Evolutionary conservation across 768 basidiomycete genomes (phyloP).

Genomic region (Clathrus columnatus): DNA sequence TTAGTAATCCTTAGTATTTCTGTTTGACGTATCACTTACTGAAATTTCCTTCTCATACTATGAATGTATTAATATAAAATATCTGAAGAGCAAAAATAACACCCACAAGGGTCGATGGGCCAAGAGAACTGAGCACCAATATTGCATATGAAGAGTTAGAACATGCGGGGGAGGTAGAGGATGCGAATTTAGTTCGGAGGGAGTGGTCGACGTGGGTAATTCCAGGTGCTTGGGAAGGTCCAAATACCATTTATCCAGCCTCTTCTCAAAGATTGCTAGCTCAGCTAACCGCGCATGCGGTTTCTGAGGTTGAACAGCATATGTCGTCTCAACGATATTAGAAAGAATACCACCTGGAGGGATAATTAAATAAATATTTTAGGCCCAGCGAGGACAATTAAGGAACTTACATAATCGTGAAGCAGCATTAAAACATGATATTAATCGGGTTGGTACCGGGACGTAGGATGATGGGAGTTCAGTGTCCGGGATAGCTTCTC

Average conservation of each 20-base stretch:
- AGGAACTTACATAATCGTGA: slow-evolving; percentile 47
- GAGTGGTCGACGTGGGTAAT: slow-evolving; percentile 48
- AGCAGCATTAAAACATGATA: slow-evolving; percentile 48
- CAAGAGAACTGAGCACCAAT: slow-evolving; percentile 67
- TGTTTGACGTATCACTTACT: slow-evolving; percentile 31
- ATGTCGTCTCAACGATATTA: slow-evolving; percentile 55
- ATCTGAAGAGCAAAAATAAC: background rate
- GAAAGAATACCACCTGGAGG: slow-evolving; percentile 55
- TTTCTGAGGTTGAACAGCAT: slow-evolving; percentile 52
- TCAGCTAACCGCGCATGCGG: slow-evolving; percentile 38
- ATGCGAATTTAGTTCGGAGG: slow-evolving; percentile 12
- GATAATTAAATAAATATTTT: background rate
- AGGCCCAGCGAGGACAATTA: background rate
- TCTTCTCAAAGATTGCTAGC: slow-evolving; percentile 49
- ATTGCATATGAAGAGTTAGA: slow-evolving; percentile 61
- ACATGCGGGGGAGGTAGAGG: slow-evolving; percentile 51
- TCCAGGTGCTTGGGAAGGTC: slow-evolving; percentile 55
- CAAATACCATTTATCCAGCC: slow-evolving; percentile 68
- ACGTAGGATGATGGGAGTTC: slow-evolving; percentile 20
- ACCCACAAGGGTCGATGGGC: slow-evolving; percentile 76
- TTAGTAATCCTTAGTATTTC: slow-evolving; percentile 1
- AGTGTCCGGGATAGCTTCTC: slow-evolving; percentile 23
- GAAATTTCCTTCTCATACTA: slow-evolving; percentile 8
- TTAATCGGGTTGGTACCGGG: slow-evolving; percentile 38
- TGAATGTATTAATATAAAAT: background rate